Evolutionary conservation across 176 grass and related monocot species (phyloP).

Genomic region (Oryza glaberrima): DNA sequence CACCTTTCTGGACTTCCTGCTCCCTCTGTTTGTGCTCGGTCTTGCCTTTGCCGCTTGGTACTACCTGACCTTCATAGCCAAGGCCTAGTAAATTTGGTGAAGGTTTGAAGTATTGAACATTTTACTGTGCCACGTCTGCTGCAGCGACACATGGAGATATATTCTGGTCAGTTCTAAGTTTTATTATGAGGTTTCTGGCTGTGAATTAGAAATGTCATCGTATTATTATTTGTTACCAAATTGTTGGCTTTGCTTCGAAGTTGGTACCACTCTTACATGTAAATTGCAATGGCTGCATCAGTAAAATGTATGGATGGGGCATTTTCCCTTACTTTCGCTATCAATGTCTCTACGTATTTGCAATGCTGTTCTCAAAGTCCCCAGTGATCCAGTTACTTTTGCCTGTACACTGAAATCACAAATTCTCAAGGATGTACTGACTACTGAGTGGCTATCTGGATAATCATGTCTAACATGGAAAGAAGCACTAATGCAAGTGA

Average conservation of each 20-base stretch:
- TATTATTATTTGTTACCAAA: background rate
- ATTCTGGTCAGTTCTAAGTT: background rate
- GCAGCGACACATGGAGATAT: background rate
- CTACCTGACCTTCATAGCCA: conserved; percentile 66
- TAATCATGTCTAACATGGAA: background rate
- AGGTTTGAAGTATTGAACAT: background rate
- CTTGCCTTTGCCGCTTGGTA: conserved; percentile 81
- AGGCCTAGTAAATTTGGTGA: conserved; percentile 26
- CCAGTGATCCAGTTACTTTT: background rate
- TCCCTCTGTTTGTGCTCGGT: conserved; percentile 62
- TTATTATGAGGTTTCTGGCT: conserved; percentile 12
- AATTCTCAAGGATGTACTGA: background rate
- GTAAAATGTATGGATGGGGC: conserved; percentile 28
- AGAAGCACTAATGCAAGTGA: background rate
- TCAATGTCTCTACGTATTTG: background rate
- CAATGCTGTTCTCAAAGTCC: background rate
- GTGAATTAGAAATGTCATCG: background rate
- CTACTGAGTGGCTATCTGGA: background rate
- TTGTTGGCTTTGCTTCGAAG: conserved; percentile 14
- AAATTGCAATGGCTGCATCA: background rate
- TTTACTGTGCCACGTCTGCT: conserved; percentile 16
- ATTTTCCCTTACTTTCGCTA: background rate
- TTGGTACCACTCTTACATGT: background rate
- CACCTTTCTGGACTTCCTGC: conserved; percentile 68
- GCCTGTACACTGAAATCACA: background rate